A percentile compares a stretch with the other conserved stretches of the same genome.
These are phyloP conservation scores for Epicoccum nigrum DNA, from an alignment of 2,329 filamentous ascomycete species.

Conservation along the genomic window DNA sequence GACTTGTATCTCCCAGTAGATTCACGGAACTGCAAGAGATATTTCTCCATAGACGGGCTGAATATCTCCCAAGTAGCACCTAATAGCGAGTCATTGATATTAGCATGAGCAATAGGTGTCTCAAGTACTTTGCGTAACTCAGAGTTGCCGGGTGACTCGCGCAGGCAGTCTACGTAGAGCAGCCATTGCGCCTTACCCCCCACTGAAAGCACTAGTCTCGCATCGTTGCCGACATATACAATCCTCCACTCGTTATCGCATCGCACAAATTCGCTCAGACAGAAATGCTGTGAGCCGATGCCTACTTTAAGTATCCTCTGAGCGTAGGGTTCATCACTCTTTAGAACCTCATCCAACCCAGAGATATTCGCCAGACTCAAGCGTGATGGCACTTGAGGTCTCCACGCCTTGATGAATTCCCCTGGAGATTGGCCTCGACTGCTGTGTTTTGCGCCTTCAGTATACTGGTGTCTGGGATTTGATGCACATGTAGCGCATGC, in stretches of 20 bases:
- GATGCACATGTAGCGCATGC: slow-evolving; percentile 61
- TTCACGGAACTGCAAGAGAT: slow-evolving; percentile 26
- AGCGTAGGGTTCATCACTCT: slow-evolving; percentile 11
- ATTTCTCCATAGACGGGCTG: slow-evolving; percentile 16
- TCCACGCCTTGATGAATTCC: slow-evolving; percentile 54
- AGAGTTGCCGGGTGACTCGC: slow-evolving; percentile 47
- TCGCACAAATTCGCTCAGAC: slow-evolving; percentile 25
- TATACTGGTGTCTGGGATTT: slow-evolving; percentile 60
- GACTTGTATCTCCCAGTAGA: slow-evolving; percentile 34
- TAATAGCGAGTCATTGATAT: slow-evolving; percentile 18
- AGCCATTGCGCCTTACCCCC: slow-evolving; percentile 53
- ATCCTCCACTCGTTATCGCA: slow-evolving; percentile 50
- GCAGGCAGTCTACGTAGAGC: slow-evolving; percentile 52
- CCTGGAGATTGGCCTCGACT: slow-evolving; percentile 47
- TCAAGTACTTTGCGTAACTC: slow-evolving; percentile 50
- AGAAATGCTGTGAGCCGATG: slow-evolving; percentile 20
- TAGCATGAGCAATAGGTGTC: slow-evolving; percentile 29
- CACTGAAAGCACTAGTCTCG: slow-evolving; percentile 49
- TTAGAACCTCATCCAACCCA: slow-evolving; percentile 1
- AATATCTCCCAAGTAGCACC: slow-evolving; percentile 33
- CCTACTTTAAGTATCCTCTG: slow-evolving; percentile 15
- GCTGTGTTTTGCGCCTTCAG: neutral
- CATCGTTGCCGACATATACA: slow-evolving; percentile 48
- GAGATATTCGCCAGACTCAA: slow-evolving; percentile 30
- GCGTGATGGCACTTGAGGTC: slow-evolving; percentile 27